Evolutionary conservation across 768 basidiomycete genomes (phyloP), one percentile per base, ranked within the genome.

Genomic region (Naganishia friedmannii): DNA sequence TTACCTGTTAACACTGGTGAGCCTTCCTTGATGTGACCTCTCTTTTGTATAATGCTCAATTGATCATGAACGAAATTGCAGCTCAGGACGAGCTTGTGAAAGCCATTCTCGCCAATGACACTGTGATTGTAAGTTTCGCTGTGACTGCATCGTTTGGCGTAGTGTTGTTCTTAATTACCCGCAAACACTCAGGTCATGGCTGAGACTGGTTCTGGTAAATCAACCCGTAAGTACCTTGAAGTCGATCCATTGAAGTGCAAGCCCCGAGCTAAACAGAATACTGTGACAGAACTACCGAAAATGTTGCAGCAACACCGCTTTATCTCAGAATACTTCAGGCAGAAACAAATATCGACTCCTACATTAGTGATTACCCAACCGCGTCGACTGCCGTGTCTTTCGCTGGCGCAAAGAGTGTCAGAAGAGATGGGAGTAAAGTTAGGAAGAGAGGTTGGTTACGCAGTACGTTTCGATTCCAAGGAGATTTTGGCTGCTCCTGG

Each of bases 191-290:
- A 80, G 79, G 76, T 80, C 31, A 67, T 80, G 32, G 79, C 78
- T 13, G 79, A 80, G 57, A 80, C 79, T 46, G 79, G 79, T 51
- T 79, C 77, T 54, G 79, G 79, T 19, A 80, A 80, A 74, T 79
- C 78, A 17, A 80, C 79, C 13, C 79, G 60, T 66, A 42, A 51
- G 67, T 54, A 31, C 31, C 45, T 13, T 12, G 15, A 19, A 10
- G 10, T 12, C 29, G 15, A 7, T 3, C 6, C 17, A 26, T 3
- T 37, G 2, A 12, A 26, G 15, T 7, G 19, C 15, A 53, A 65
- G 15, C 45, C 28, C 5, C 10, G 9, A 21, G 28, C 28, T 51
- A 26, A 51, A 51, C 3, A 12, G 7, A 34, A 10, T 31, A 23
- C 15, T 34, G 7, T 23, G 5, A 55, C 26, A 70, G 69, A 80